Evolutionary conservation across 352 stramenopile species (phyloP), one percentile per base, ranked within the genome.

Genomic region (Thalassiosira mediterranea): DNA sequence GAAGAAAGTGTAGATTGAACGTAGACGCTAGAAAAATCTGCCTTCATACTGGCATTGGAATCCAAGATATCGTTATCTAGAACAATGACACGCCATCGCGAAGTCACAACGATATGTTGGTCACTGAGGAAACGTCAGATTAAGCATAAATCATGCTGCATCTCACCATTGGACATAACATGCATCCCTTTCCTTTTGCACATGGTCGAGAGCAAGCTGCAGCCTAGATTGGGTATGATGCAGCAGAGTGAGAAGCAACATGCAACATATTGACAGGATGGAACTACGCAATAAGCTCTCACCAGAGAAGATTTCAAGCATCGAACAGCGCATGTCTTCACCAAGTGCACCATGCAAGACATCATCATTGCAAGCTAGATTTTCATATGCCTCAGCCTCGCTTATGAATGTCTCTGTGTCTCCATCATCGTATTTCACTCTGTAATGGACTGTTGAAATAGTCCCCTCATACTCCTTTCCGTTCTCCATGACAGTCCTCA

Each of bases 31-130:
- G 10, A 28, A 59, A 79, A 70, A 26, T 79, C 63, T 15, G 21
- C 40, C 48, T 79, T 79, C n/a, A 79, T 62, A 26, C 34, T 69
- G 25, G 71, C 71, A 58, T 79, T 79, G 1, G 71, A 79, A 54
- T 70, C 31, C n/a, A n/a, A n/a, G 17, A 19, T 17, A 26, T 79
- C 71, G 48, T 64, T 69, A n/a, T n/a, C n/a, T n/a, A n/a, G n/a
- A n/a, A n/a, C n/a, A n/a, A n/a, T n/a, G n/a, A n/a, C n/a, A n/a
- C n/a, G n/a, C n/a, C n/a, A n/a, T n/a, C n/a, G n/a, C n/a, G n/a
- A n/a, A n/a, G n/a, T n/a, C n/a, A n/a, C n/a, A n/a, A n/a, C n/a
- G n/a, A n/a, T n/a, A n/a, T n/a, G n/a, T n/a, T n/a, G n/a, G n/a
- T n/a, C n/a, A n/a, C n/a, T n/a, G n/a, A n/a, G n/a, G n/a, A n/a